phyloP scores from a whole-genome alignment of 192 early-diverging fungal species.

The Thoreauomyces humboldtii region DNA sequence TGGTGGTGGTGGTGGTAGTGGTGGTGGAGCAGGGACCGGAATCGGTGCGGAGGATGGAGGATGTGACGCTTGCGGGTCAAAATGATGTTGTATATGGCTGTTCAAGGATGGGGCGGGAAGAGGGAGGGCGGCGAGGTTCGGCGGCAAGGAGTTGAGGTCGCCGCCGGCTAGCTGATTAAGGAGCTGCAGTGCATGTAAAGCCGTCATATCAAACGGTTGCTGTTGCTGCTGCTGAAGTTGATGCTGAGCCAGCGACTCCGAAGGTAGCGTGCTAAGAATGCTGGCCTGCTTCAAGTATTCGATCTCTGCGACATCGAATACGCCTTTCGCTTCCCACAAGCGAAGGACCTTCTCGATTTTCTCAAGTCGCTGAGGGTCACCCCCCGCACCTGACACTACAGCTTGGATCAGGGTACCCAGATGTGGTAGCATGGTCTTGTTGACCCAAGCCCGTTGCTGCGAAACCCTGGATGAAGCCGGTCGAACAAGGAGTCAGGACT shows the following conservation, averaged over 20 bases:
- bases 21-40: too few species aligned
- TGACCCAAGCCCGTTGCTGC: slow-evolving; percentile 1
- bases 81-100: too few species aligned
- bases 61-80: too few species aligned
- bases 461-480: background rate
- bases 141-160: background rate
- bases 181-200: background rate
- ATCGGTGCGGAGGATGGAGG: too few species aligned
- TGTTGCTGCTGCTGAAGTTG: background rate
- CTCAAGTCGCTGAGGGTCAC: background rate
- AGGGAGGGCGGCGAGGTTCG: background rate
- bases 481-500: background rate
- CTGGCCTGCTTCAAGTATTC: background rate
- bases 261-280: too few species aligned
- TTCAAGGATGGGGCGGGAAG: too few species aligned
- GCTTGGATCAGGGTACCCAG: background rate
- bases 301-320: background rate
- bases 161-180: background rate
- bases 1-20: too few species aligned
- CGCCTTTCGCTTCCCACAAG: slow-evolving; percentile 4
- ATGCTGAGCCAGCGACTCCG: background rate
- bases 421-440: background rate
- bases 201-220: background rate
- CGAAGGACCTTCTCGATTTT: slow-evolving; percentile 7
- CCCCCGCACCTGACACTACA: background rate